These are phyloP conservation scores for Aulographum hederae DNA, from an alignment of 2,329 filamentous ascomycete species.

Conservation along the genomic window DNA sequence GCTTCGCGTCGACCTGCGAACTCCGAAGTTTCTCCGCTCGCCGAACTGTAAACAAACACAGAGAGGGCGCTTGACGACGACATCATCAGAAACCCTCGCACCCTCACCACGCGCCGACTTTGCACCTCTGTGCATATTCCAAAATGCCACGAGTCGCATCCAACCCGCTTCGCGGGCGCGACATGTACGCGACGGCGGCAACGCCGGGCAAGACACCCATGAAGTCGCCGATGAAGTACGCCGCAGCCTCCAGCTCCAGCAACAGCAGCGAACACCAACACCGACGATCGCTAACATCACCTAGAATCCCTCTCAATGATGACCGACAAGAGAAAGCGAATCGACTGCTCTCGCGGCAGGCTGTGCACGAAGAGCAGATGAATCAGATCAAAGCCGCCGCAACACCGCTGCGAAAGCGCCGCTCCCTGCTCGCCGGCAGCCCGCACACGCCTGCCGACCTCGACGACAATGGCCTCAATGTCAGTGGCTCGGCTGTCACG, in stretches of 20 bases:
- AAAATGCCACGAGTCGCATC: background rate
- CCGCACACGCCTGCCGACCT: slow-evolving; percentile 34
- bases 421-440: slow-evolving; percentile 34
- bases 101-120: background rate
- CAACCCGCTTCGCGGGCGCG: slow-evolving; percentile 14
- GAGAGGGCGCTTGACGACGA: background rate
- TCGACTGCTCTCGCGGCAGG: slow-evolving; percentile 72
- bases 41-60: background rate
- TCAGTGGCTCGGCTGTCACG: slow-evolving; percentile 61
- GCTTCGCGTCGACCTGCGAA: background rate
- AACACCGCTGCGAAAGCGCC: slow-evolving; percentile 49
- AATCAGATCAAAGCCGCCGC: slow-evolving; percentile 76
- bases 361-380: slow-evolving; percentile 75
- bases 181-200: slow-evolving; percentile 23
- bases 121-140: background rate
- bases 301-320: slow-evolving; percentile 86
- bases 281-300: slow-evolving; percentile 3
- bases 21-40: background rate
- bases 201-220: slow-evolving; percentile 34
- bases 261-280: background rate
- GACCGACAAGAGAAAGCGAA: slow-evolving; percentile 83
- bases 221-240: slow-evolving; percentile 15
- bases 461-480: slow-evolving; percentile 38
- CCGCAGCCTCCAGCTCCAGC: background rate
- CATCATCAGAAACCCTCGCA: background rate